Conservation (phyloP, 2,329 filamentous ascomycete species). For the Hyphodiscus sp. region DNA sequence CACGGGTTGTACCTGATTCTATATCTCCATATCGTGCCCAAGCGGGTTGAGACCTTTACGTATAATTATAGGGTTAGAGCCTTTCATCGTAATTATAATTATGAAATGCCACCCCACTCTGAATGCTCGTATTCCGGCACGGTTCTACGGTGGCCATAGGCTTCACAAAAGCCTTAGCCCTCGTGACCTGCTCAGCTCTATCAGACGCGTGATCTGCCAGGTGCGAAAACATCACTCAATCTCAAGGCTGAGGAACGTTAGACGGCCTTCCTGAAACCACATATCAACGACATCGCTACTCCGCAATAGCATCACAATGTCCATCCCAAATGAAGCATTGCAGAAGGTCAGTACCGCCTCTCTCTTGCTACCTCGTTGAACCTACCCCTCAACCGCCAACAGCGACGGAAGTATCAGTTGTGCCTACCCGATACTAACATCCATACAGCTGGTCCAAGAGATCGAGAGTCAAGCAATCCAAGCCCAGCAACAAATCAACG, state of each 20-base stretch:
- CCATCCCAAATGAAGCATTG: slow-evolving; percentile 87
- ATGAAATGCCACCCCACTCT: no score
- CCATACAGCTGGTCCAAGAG: slow-evolving; percentile 72
- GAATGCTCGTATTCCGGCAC: no score
- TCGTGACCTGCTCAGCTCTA: not conserved
- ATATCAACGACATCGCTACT: not conserved
- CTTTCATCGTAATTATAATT: no score
- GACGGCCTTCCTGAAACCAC: no score
- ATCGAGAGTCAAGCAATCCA: slow-evolving; percentile 85
- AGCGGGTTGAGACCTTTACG: no score
- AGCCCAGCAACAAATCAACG: slow-evolving; percentile 85
- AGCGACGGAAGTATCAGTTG: no score
- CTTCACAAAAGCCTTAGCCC: not conserved
- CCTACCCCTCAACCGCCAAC: no score
- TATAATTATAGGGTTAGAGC: no score
- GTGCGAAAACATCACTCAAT: not conserved
- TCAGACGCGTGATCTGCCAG: not conserved
- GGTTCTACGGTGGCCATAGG: not conserved
- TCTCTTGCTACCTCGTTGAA: no score
- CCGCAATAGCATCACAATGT: slow-evolving; percentile 53
- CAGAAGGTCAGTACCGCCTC: slow-evolving; percentile 62
- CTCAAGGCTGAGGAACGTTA: not conserved
- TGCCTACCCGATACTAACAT: not conserved
- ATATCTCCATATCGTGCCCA: no score
- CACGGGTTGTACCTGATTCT: no score